A percentile compares a stretch with the other conserved stretches of the same genome.
phyloP scores from a whole-genome alignment of 495 filamentous ascomycete species.

The Lasiosphaeria hispida region DNA sequence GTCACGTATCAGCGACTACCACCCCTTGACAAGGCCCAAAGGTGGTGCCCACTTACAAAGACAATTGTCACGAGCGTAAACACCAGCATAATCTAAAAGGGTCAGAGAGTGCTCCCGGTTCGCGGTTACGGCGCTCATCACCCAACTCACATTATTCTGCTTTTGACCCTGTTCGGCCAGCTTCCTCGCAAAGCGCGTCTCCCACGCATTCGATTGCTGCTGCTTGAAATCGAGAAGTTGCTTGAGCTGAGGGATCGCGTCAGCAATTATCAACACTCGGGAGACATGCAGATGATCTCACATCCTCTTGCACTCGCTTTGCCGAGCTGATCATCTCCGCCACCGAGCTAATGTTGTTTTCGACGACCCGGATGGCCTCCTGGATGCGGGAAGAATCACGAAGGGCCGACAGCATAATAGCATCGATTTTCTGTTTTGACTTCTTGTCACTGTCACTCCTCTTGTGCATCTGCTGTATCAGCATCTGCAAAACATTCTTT shows the following conservation, averaged over 20 bases:
- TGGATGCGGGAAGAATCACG: conserved; percentile 7
- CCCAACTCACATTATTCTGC: conserved; percentile 2
- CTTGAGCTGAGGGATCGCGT: not conserved
- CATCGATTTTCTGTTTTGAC: not conserved
- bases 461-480: not conserved
- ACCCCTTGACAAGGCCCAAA: too few species aligned
- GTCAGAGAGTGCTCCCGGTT: not conserved
- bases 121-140: not conserved
- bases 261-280: not conserved
- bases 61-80: conserved; percentile 9
- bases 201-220: conserved; percentile 12
- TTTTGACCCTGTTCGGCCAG: conserved; percentile 7
- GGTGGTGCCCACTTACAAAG: conserved; percentile 3
- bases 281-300: not conserved
- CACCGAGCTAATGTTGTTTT: not conserved
- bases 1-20: not conserved
- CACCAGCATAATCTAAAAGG: conserved; percentile 5
- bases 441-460: not conserved
- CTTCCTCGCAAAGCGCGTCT: conserved; percentile 4
- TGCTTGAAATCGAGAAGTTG: conserved; percentile 14
- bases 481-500: conserved; percentile 1
- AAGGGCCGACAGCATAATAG: not conserved
- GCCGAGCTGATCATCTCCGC: conserved; percentile 7
- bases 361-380: conserved; percentile 1
- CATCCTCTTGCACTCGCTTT: conserved; percentile 5